Evolutionary conservation across 306 rosid species (phyloP).

Genomic region (Chamaecrista fasciculata): DNA sequence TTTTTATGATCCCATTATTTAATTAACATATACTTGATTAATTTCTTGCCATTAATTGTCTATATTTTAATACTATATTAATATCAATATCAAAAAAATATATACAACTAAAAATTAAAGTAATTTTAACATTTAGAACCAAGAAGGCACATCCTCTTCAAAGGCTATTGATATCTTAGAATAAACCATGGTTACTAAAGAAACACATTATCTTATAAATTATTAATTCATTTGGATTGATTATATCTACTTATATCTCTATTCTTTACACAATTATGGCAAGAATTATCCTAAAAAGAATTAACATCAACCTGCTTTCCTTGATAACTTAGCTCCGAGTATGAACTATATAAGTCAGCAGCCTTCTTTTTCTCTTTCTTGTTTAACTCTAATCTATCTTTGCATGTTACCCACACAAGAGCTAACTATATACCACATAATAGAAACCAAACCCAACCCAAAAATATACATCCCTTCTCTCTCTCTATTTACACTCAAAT

Average conservation of each 20-base stretch:
- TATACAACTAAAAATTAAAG: too few species aligned
- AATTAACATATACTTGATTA: too few species aligned
- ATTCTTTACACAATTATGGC: not conserved
- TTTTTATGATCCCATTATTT: too few species aligned
- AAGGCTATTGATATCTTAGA: too few species aligned
- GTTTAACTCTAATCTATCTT: not conserved
- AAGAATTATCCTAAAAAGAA: conserved; percentile 19
- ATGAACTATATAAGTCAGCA: conserved; percentile 21
- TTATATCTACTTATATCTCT: conserved; percentile 23
- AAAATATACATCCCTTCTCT: too few species aligned
- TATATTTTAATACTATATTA: too few species aligned
- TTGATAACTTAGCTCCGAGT: not conserved
- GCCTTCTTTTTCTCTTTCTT: conserved; percentile 18
- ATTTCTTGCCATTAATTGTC: too few species aligned
- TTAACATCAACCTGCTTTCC: conserved; percentile 29
- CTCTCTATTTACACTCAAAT: conserved; percentile 26
- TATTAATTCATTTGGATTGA: not conserved
- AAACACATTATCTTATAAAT: too few species aligned
- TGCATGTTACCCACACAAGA: not conserved
- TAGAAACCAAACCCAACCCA: not conserved
- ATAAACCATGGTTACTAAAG: too few species aligned
- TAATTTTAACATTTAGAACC: too few species aligned
- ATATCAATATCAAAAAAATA: too few species aligned
- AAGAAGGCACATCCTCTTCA: too few species aligned
- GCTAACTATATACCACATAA: conserved; percentile 9